Conservation (phyloP, 495 filamentous ascomycete species). For the Penicillium angulare region DNA sequence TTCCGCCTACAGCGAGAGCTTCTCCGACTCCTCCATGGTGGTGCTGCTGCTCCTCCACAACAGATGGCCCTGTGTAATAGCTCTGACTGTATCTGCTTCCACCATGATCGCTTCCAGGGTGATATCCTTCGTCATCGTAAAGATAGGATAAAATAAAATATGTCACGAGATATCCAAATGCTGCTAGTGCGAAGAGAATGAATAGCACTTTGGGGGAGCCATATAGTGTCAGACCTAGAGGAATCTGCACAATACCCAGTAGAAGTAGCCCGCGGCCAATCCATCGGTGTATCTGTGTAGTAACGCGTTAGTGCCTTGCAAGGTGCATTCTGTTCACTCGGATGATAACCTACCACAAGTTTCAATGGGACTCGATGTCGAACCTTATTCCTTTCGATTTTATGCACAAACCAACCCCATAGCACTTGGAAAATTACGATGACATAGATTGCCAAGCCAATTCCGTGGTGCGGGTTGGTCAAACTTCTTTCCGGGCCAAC, state of each 20-base stretch:
- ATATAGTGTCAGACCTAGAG: conserved; percentile 87
- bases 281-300: conserved; percentile 73
- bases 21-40: conserved; percentile 23
- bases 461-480: conserved; percentile 93
- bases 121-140: conserved; percentile 51
- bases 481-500: conserved; percentile 60
- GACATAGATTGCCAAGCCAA: conserved; percentile 86
- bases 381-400: conserved; percentile 58
- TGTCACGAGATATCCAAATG: conserved; percentile 59
- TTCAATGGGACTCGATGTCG: conserved; percentile 60
- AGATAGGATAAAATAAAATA: conserved; percentile 75
- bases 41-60: conserved; percentile 32
- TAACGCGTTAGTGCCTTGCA: neutral
- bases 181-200: conserved; percentile 77
- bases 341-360: conserved; percentile 57
- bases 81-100: conserved; percentile 46
- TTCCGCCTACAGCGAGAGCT: conserved; percentile 50
- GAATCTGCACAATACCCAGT: conserved; percentile 82
- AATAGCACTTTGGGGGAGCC: conserved; percentile 84
- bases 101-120: conserved; percentile 49
- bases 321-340: no score
- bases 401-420: conserved; percentile 70
- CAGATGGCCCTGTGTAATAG: conserved; percentile 36
- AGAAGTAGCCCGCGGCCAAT: conserved; percentile 72
- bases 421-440: conserved; percentile 77